These are phyloP conservation scores for Lentinula boryana DNA, from an alignment of 768 basidiomycete species.

Conservation along the genomic window DNA sequence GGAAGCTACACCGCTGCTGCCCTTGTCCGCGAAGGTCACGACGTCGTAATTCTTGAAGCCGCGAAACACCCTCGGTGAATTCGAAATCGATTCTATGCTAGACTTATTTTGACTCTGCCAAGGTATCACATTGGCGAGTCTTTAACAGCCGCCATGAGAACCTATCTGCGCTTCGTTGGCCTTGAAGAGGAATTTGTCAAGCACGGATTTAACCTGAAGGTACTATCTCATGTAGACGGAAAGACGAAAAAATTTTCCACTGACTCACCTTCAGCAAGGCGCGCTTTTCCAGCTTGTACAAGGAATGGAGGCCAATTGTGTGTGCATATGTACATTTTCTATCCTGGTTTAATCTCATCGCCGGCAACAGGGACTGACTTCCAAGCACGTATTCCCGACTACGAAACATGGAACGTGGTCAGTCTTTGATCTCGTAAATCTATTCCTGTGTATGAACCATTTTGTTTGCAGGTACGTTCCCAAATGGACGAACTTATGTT, in stretches of 20 bases:
- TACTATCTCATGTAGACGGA: conserved; percentile 8
- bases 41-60: conserved; percentile 21
- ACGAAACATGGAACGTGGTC: conserved; percentile 59
- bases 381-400: conserved; percentile 44
- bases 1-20: conserved; percentile 23
- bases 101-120: background rate
- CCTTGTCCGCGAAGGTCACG: conserved; percentile 21
- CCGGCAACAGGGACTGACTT: conserved; percentile 48
- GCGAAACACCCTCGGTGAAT: conserved; percentile 17
- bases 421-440: conserved; percentile 9
- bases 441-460: background rate
- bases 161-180: conserved; percentile 52
- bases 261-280: conserved; percentile 37
- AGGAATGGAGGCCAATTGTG: conserved; percentile 52
- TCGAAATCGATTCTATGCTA: background rate
- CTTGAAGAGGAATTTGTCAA: conserved; percentile 45
- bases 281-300: conserved; percentile 57
- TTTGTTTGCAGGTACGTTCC: conserved; percentile 39
- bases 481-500: conserved; percentile 57
- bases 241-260: background rate
- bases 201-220: conserved; percentile 49
- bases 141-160: conserved; percentile 54
- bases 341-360: background rate
- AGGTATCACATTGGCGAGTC: conserved; percentile 61
- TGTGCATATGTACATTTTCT: background rate